Percentiles rank a stretch among this genome's conserved stretches.
Conservation (phyloP, 1,284 basidiomycete species). For the Moniliella sp. region DNA sequence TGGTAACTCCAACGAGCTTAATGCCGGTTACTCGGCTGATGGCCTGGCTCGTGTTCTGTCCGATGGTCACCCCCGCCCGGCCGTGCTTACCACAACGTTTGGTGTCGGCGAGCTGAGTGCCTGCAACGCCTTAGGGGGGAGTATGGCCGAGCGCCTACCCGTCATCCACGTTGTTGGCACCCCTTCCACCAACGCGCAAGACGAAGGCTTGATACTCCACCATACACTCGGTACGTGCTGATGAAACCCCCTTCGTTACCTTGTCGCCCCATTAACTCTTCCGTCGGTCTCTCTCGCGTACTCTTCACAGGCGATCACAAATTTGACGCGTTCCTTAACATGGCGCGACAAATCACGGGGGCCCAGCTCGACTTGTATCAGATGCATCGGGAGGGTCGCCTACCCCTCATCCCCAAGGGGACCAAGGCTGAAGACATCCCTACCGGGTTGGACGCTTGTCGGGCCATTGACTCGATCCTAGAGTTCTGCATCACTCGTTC, state of each 20-base stretch:
- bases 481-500: constrained; percentile 50
- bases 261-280: too few relatives aligned
- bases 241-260: too few relatives aligned
- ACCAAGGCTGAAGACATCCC: too few relatives aligned
- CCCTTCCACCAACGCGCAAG: constrained; percentile 54
- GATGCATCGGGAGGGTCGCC: too few relatives aligned
- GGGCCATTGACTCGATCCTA: constrained; percentile 64
- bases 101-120: constrained; percentile 54
- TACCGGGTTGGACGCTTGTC: too few relatives aligned
- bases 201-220: constrained; percentile 34
- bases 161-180: constrained; percentile 74
- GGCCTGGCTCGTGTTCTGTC: constrained; percentile 3
- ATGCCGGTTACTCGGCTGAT: constrained; percentile 37
- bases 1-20: constrained; percentile 46
- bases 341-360: constrained; percentile 50
- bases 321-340: constrained; percentile 55
- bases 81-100: constrained; percentile 42
- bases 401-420: too few relatives aligned
- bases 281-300: constrained; percentile 43
- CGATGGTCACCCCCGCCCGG: too few relatives aligned
- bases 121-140: constrained; percentile 36
- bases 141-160: constrained; percentile 62
- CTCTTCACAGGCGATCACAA: constrained; percentile 19
- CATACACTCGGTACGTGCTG: constrained; percentile 35
- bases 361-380: too few relatives aligned